Evolutionary conservation across 805 yeast genomes (phyloP).

Genomic region (Jamesozyma jinghongensis): DNA sequence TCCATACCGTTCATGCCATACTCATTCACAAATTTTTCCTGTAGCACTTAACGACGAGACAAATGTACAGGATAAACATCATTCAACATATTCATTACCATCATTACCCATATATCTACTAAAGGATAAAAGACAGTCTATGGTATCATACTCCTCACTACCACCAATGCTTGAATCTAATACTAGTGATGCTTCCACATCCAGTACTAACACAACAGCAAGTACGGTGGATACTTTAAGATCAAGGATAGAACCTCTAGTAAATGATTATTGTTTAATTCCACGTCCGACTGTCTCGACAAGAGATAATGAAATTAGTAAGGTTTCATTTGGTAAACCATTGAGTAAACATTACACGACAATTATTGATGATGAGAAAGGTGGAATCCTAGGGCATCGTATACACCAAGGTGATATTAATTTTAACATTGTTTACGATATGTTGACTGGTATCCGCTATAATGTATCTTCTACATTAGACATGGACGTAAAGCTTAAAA

Average conservation of each 20-base stretch:
- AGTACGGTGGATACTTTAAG: too few relatives aligned
- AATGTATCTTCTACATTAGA: conserved; percentile 67
- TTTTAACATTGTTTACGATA: conserved; percentile 87
- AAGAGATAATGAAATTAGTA: too few relatives aligned
- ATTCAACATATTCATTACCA: not conserved
- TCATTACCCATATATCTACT: conserved; percentile 3
- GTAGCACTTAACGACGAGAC: not conserved
- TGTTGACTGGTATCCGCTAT: conserved; percentile 92
- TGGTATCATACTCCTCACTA: conserved; percentile 1
- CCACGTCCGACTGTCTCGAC: too few relatives aligned
- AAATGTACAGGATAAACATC: not conserved
- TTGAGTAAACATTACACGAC: conserved; percentile 1
- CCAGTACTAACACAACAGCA: conserved; percentile 1
- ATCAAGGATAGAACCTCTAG: too few relatives aligned
- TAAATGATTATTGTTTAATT: too few relatives aligned
- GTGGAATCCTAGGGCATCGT: conserved; percentile 47
- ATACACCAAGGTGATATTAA: conserved; percentile 89
- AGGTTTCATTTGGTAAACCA: not conserved
- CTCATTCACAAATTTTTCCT: conserved; percentile 8
- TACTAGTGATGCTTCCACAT: not conserved
- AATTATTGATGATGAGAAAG: conserved; percentile 3
- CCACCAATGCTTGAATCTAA: conserved; percentile 5
- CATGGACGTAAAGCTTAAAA: conserved; percentile 41
- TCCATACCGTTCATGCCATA: conserved; percentile 2
- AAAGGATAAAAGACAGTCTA: conserved; percentile 1